Conservation (phyloP, 352 stramenopile species). For the Labyrinthula sp. region DNA sequence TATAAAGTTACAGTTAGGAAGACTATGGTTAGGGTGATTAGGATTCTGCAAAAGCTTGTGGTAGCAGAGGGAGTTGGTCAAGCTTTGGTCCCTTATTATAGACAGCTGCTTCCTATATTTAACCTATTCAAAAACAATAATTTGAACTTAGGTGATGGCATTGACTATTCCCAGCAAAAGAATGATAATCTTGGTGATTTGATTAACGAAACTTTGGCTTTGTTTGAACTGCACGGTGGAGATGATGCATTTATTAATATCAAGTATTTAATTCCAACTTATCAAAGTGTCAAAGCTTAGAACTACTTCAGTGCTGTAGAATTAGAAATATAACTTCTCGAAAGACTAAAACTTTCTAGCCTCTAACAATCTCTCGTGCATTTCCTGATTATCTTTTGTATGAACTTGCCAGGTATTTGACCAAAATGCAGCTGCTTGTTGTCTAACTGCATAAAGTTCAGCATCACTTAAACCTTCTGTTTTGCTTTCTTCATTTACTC, state of each 20-base stretch:
- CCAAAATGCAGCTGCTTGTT: too few relatives aligned
- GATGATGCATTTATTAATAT: conserved; percentile 72
- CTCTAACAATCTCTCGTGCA: too few relatives aligned
- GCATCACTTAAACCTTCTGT: too few relatives aligned
- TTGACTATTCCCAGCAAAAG: conserved; percentile 62
- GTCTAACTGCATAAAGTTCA: too few relatives aligned
- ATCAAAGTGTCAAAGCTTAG: too few relatives aligned
- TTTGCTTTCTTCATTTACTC: too few relatives aligned
- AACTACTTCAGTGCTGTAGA: too few relatives aligned
- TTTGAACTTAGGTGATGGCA: conserved; percentile 62
- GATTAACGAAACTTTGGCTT: conserved; percentile 58
- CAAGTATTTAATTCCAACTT: conserved; percentile 42
- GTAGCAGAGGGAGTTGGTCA: conserved; percentile 42
- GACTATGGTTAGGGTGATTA: conserved; percentile 87
- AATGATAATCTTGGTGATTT: conserved; percentile 53
- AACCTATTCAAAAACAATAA: conserved; percentile 55
- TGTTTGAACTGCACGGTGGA: conserved; percentile 55
- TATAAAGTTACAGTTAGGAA: too few relatives aligned
- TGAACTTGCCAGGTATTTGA: too few relatives aligned
- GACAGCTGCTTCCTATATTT: conserved; percentile 59
- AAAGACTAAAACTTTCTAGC: too few relatives aligned
- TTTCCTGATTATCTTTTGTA: too few relatives aligned
- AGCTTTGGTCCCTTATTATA: conserved; percentile 66
- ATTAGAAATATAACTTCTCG: too few relatives aligned
- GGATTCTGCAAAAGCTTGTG: conserved; percentile 49